Base-by-base conservation (phyloP, 768 basidiomycete genomes). In the Termitomyces sp. region DNA sequence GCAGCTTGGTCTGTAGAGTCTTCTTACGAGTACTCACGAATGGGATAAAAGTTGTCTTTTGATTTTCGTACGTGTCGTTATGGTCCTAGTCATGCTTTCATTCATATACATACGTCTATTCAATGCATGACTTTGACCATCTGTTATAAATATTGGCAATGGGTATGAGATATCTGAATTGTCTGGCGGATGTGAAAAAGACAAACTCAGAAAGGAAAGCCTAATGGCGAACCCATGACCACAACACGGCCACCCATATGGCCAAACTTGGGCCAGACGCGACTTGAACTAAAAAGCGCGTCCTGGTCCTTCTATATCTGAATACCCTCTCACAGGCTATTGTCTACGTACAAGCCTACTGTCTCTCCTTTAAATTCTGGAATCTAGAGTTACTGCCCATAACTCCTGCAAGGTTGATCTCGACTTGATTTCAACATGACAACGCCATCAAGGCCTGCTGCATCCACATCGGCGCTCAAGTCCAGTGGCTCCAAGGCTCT, bases 401-500 rank as follows among this genome's bases (percentile, higher is more conserved):
- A 45, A 35, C 47, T 55, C 26, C 58, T 38, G 54, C 59, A 23
- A 53, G 45, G 50, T 56, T 57, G 30, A 60, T 62, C 51, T 52
- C 48, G 58, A 60, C 58, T 40, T 41, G 30, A 54, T 52, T 48
- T 53, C 55, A 62, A 62, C 64, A 78, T 78, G 74, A 58, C 75
- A 60, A 71, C 72, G 57, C 65, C 73, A 28, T 73, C 77, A 35
- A 69, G 74, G 66, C 71, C 73, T 52, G 59, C 73, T 52, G 59
- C 70, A 51, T 73, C 73, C 54, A 68, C 64, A 58, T 71, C 73
- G 38, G 69, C 67, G 26, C 62, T 69, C 50, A 74, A 71, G 62
- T 60, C 78, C 17, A 71, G 70, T 56, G 66, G 68, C 53, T 79
- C 78, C 54, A 85, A 82, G 66, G 70, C 81, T 41, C 78, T 86